Percentiles rank a stretch among this genome's conserved stretches.
These are phyloP conservation scores for Centaurea solstitialis DNA, from an alignment of 129 eudicot species.

Conservation along the genomic window DNA sequence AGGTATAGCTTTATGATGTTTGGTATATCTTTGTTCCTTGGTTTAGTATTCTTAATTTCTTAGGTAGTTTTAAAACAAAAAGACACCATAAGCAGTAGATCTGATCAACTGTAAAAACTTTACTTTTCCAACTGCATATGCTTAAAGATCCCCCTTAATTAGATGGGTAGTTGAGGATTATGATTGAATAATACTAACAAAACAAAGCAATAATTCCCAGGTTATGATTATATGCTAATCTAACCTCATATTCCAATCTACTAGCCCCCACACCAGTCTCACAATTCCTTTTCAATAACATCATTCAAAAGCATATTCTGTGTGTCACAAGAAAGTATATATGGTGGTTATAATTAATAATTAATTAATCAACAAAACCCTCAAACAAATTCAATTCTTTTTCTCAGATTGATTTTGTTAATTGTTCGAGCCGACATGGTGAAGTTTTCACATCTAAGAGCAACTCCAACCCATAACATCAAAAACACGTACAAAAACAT, in stretches of 20 bases:
- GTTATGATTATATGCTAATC: conserved; percentile 21
- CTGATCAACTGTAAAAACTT: conserved; percentile 11
- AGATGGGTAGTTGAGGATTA: conserved; percentile 23
- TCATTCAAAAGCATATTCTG: conserved; percentile 31
- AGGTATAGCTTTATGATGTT: background rate
- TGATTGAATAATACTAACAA: conserved; percentile 29
- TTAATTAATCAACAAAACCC: background rate
- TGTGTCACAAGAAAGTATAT: conserved; percentile 23
- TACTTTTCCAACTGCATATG: conserved; percentile 11
- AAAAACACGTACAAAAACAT: too few species aligned
- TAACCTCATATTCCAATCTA: conserved; percentile 36
- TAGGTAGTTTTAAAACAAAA: conserved; percentile 27
- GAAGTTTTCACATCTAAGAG: too few species aligned
- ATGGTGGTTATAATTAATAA: background rate
- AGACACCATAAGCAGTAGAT: background rate
- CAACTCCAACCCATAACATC: too few species aligned
- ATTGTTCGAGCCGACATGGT: too few species aligned
- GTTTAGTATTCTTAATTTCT: background rate
- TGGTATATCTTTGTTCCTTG: conserved; percentile 8
- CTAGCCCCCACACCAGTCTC: conserved; percentile 34
- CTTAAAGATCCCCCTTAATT: background rate
- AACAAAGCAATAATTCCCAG: conserved; percentile 28
- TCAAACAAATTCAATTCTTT: background rate
- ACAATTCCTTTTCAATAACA: conserved; percentile 10
- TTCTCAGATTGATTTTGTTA: too few species aligned